Evolutionary conservation across 192 early-diverging fungal species (phyloP).

Genomic region (Podila clonocystis): DNA sequence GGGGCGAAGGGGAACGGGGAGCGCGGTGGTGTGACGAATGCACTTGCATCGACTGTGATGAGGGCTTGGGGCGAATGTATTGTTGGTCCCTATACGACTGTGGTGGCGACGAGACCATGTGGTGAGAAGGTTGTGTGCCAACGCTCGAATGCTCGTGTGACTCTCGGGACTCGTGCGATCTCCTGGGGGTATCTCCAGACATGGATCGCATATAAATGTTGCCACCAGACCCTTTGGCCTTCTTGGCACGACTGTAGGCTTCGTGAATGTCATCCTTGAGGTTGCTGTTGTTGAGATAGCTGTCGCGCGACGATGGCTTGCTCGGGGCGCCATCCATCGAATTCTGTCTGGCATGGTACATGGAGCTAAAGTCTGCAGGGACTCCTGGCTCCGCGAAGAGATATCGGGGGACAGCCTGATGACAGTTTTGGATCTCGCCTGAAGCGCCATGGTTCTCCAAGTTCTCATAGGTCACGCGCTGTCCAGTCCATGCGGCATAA

Average conservation of each 20-base stretch:
- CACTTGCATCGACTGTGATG: conserved; percentile 35
- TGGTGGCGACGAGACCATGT: conserved; percentile 27
- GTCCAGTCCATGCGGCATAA: conserved; percentile 44
- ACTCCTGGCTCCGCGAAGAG: conserved; percentile 22
- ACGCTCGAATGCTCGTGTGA: conserved; percentile 5
- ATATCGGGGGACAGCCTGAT: conserved; percentile 32
- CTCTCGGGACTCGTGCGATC: conserved; percentile 11
- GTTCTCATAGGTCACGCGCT: conserved; percentile 13
- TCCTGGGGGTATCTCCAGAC: conserved; percentile 16
- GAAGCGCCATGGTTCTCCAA: conserved; percentile 37
- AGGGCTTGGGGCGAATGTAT: conserved; percentile 12
- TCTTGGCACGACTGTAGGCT: conserved; percentile 39
- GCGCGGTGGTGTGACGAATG: conserved; percentile 22
- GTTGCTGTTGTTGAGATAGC: conserved; percentile 10
- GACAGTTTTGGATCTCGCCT: conserved; percentile 17
- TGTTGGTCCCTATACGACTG: conserved; percentile 8
- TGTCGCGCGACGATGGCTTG: conserved; percentile 3
- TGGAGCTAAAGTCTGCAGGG: conserved; percentile 9
- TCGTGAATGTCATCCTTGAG: conserved; percentile 41
- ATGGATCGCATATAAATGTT: conserved; percentile 39
- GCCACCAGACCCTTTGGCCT: conserved; percentile 13
- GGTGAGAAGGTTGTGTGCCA: neutral
- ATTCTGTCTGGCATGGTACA: conserved; percentile 28
- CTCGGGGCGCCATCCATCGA: conserved; percentile 7
- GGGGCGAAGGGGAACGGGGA: conserved; percentile 36